Base-by-base conservation (phyloP, 352 stramenopile genomes). In the Elongisporangium undulatum region DNA sequence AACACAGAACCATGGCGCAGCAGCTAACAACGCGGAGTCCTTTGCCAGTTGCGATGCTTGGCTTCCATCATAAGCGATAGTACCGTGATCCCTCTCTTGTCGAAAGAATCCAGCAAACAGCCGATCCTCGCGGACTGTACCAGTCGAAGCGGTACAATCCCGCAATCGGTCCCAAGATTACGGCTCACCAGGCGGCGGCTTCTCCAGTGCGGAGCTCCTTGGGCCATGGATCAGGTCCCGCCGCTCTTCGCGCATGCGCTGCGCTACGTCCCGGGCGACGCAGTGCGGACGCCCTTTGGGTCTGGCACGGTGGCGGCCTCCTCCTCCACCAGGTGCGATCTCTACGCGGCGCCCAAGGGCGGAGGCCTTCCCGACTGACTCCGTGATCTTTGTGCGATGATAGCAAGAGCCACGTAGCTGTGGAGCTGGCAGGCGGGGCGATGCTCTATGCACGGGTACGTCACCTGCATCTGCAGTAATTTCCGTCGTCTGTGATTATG, bases 171-270 rank as follows among this genome's bases (percentile, higher is more conserved):
- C 5, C 4, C 13, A 45, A 45, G 34, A 45, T 45, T 45, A 45
- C 34, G 34, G 34, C 34, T 38, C 26, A 38, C 26, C 26, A 38
- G 26, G 26, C 34, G 34, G 34, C 34, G 34, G 34, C 34, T 45
- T 45, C 34, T 45, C 34, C 34, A 45, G 10, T 45, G 34, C 34
- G 13, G 34, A 45, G 34, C 34, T 45, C 23, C 34, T 45, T 45
- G 34, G 34, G 34, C 34, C 9, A 45, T 45, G 34, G 60, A 67
- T 56, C 68, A 85, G 53, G 71, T 85, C 61, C 82, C 82, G 68
- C 75, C 74, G 73, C 74, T 94, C 52, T 84, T 94, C 55, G 79
- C 85, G 52, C 74, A 85, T 60, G 70, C 74, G 53, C 61, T 94
- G 55, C 85, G 85, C 55, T 94, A 89, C 58, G 61, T 67, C 23